A percentile compares a stretch with the other conserved stretches of the same genome.
Evolutionary conservation across 2,329 filamentous ascomycete species (phyloP).

Genomic region (Hymenoscyphus albidus): DNA sequence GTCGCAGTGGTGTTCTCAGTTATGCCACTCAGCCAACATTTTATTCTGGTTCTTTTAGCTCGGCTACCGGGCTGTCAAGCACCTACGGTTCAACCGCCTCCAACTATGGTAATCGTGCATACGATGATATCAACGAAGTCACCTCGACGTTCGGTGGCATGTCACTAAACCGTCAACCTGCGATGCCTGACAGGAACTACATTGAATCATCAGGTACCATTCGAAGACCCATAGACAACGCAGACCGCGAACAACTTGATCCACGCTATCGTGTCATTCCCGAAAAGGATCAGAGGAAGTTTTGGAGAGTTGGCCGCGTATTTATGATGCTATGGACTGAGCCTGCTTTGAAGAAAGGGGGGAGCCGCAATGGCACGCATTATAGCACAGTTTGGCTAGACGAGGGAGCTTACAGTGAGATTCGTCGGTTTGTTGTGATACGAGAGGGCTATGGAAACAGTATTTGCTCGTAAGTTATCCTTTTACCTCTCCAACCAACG

Average conservation of each 20-base stretch:
- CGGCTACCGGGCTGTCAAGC: not conserved
- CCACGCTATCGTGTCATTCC: constrained; percentile 19
- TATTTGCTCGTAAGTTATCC: constrained; percentile 26
- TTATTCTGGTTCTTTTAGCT: not conserved
- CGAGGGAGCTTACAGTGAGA: constrained; percentile 23
- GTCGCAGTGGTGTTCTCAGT: not conserved
- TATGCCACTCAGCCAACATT: not conserved
- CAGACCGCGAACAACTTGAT: constrained; percentile 14
- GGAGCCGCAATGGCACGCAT: constrained; percentile 16
- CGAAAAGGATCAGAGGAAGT: constrained; percentile 18
- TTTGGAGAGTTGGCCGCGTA: constrained; percentile 27
- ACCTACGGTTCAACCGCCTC: not conserved
- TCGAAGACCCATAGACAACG: constrained; percentile 6
- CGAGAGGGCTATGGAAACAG: constrained; percentile 20
- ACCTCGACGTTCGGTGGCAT: constrained; percentile 1
- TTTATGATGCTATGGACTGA: constrained; percentile 31
- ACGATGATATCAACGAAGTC: not conserved
- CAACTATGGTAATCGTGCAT: not conserved
- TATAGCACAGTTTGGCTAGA: constrained; percentile 16
- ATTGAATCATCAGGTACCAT: constrained; percentile 11
- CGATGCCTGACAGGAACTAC: not conserved
- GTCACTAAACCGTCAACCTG: constrained; percentile 1
- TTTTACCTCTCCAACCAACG: not conserved
- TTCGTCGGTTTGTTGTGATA: constrained; percentile 28
- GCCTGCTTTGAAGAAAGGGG: constrained; percentile 16